Conservation (phyloP, 208 protist species). For the Polymyxa betae region DNA sequence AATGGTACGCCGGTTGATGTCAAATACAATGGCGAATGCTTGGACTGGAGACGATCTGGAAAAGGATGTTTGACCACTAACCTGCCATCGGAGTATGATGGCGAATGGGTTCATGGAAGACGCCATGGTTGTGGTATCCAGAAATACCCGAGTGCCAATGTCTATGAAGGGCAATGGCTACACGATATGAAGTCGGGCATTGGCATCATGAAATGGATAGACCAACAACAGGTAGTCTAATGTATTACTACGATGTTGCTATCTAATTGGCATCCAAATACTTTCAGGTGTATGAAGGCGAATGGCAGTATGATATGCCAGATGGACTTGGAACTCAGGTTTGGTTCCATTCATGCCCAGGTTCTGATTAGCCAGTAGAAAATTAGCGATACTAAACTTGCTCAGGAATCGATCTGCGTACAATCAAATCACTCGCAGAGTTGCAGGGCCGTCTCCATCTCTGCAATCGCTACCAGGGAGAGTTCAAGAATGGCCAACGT, state of each 20-base stretch:
- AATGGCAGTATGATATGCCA: not conserved
- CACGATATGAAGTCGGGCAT: not conserved
- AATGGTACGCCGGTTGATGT: too few species aligned
- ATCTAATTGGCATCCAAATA: too few species aligned
- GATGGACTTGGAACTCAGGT: not conserved
- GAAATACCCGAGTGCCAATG: not conserved
- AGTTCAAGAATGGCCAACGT: not conserved
- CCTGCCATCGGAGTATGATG: not conserved
- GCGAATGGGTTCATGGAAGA: not conserved
- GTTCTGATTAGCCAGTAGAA: not conserved
- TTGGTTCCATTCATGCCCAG: not conserved
- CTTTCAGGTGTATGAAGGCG: constrained; percentile 10
- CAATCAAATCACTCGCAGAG: not conserved
- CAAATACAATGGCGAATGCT: not conserved
- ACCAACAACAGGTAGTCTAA: not conserved
- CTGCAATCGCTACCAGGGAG: not conserved
- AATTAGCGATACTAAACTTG: not conserved
- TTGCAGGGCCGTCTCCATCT: not conserved
- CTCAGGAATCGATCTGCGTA: not conserved
- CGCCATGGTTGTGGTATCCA: not conserved
- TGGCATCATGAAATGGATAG: not conserved
- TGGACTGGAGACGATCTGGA: not conserved
- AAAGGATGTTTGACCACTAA: not conserved
- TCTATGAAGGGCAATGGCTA: not conserved
- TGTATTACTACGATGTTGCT: too few species aligned